These are phyloP conservation scores for Boletus fagicola DNA, from an alignment of 768 basidiomycete species.

Conservation along the genomic window DNA sequence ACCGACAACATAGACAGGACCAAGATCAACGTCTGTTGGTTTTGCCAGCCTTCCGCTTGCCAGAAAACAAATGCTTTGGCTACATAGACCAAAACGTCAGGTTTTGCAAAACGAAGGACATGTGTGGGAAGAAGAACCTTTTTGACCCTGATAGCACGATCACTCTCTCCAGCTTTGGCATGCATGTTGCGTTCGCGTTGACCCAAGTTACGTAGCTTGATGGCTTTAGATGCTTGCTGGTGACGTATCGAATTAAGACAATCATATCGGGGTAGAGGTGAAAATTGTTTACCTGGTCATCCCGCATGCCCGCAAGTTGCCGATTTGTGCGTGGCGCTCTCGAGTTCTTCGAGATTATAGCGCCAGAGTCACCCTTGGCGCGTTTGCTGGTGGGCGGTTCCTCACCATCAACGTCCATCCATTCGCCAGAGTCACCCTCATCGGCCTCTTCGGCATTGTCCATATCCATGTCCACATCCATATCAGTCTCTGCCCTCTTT, in stretches of 20 bases:
- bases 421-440: constrained; percentile 45
- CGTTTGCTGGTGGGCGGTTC: constrained; percentile 55
- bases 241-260: not conserved
- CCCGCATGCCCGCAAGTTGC: constrained; percentile 75
- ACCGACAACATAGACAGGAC: constrained; percentile 3
- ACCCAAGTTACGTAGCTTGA: constrained; percentile 79
- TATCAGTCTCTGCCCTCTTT: constrained; percentile 49
- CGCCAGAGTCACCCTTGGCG: constrained; percentile 60
- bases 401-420: constrained; percentile 55
- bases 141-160: constrained; percentile 77
- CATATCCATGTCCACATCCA: constrained; percentile 66
- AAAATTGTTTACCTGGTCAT: constrained; percentile 49
- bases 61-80: constrained; percentile 86
- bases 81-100: constrained; percentile 33
- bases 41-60: constrained; percentile 84
- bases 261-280: not conserved
- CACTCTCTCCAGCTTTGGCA: constrained; percentile 89
- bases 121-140: constrained; percentile 57
- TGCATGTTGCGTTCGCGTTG: constrained; percentile 85
- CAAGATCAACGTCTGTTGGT: constrained; percentile 63
- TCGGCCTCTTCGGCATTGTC: constrained; percentile 40
- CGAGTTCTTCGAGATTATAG: constrained; percentile 46
- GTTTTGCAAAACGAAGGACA: not conserved
- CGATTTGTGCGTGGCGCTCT: constrained; percentile 70
- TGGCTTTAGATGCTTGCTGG: constrained; percentile 78